These are phyloP conservation scores for Ampelocalamus luodianensis DNA, from an alignment of 176 grass and related monocot genomes.

Conservation along the genomic window DNA sequence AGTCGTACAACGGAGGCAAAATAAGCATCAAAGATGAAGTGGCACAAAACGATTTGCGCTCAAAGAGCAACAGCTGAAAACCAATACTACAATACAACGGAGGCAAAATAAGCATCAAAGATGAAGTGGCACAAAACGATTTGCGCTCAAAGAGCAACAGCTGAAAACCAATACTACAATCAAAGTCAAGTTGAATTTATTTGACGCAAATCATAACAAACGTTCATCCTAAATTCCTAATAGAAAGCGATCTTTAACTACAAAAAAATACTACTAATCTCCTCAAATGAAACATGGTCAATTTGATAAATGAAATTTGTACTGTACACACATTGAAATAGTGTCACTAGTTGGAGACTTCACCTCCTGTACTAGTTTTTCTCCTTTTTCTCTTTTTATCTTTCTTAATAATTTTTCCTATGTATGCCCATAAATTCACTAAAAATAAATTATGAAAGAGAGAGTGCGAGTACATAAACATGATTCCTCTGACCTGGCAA, in stretches of 20 bases:
- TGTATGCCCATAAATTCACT: background rate
- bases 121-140: background rate
- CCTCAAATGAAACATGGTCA: conserved; percentile 11
- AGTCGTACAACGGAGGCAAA: background rate
- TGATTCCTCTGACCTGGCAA: background rate
- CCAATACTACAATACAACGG: background rate
- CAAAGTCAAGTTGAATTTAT: background rate
- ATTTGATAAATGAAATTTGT: conserved; percentile 24
- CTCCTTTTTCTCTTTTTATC: background rate
- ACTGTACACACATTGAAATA: conserved; percentile 19
- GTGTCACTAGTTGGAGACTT: conserved; percentile 3
- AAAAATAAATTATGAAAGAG: background rate
- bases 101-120: background rate
- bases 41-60: background rate
- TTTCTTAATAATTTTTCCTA: background rate
- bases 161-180: background rate
- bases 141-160: background rate
- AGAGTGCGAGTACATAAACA: background rate
- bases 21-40: background rate
- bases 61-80: background rate
- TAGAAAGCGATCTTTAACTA: background rate
- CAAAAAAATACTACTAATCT: background rate
- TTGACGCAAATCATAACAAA: background rate
- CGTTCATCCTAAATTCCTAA: background rate
- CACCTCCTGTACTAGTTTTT: background rate